Percentiles rank a stretch among this genome's conserved stretches.
Evolutionary conservation across 352 stramenopile species (phyloP).

Genomic region (Globisporangium orthogonon): DNA sequence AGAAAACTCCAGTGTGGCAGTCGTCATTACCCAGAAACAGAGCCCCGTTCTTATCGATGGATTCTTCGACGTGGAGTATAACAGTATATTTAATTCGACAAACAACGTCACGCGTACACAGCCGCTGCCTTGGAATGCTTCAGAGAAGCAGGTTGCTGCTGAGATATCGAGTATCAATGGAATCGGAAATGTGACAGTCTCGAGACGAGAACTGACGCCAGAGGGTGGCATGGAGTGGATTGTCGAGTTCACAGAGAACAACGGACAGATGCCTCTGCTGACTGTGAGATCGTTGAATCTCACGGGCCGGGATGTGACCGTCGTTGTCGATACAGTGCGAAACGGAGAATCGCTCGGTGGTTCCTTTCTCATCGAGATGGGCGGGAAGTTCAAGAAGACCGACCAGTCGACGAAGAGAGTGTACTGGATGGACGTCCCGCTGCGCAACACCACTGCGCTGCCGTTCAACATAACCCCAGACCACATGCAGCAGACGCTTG

Average conservation of each 20-base stretch:
- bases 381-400: slow-evolving; percentile 47
- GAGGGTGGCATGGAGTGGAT: slow-evolving; percentile 65
- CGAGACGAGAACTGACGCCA: slow-evolving; percentile 24
- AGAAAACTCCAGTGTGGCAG: not conserved
- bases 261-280: slow-evolving; percentile 42
- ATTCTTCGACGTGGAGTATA: slow-evolving; percentile 40
- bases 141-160: slow-evolving; percentile 11
- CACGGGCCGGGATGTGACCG: slow-evolving; percentile 29
- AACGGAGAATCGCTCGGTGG: slow-evolving; percentile 50
- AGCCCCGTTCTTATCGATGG: slow-evolving; percentile 36
- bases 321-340: slow-evolving; percentile 27
- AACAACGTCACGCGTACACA: slow-evolving; percentile 16
- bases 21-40: slow-evolving; percentile 23
- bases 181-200: slow-evolving; percentile 42
- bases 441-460: slow-evolving; percentile 37
- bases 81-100: slow-evolving; percentile 33
- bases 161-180: slow-evolving; percentile 43
- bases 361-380: slow-evolving; percentile 43
- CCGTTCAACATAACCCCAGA: slow-evolving; percentile 29
- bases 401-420: slow-evolving; percentile 30
- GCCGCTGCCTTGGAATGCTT: slow-evolving; percentile 54
- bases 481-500: slow-evolving; percentile 26
- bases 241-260: slow-evolving; percentile 55
- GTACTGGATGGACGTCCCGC: slow-evolving; percentile 30
- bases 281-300: slow-evolving; percentile 38